These are phyloP conservation scores for Leishmania guyanensis DNA, from an alignment of 208 protist species.

Conservation along the genomic window DNA sequence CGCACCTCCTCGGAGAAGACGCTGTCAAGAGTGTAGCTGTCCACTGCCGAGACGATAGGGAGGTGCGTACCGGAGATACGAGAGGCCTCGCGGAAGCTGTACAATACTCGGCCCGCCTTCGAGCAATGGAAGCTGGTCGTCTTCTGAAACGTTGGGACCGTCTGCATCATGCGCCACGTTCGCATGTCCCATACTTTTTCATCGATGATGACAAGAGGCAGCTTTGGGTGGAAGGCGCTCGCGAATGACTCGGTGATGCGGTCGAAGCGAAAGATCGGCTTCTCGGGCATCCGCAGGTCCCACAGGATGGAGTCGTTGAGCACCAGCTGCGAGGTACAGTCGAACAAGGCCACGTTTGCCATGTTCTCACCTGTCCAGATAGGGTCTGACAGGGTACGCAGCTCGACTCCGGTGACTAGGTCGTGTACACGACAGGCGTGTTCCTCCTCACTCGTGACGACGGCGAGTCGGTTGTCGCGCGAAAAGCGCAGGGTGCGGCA, in stretches of 20 bases:
- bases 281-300: slow-evolving; percentile 71
- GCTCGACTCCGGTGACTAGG: slow-evolving; percentile 49
- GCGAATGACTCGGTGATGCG: slow-evolving; percentile 84
- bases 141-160: slow-evolving; percentile 70
- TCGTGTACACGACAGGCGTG: slow-evolving; percentile 74
- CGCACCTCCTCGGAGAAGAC: slow-evolving; percentile 81
- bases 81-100: slow-evolving; percentile 77
- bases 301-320: slow-evolving; percentile 87
- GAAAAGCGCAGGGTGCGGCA: slow-evolving; percentile 73
- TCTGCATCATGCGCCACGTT: slow-evolving; percentile 71
- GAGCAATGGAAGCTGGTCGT: slow-evolving; percentile 76
- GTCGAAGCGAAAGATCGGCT: slow-evolving; percentile 85
- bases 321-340: slow-evolving; percentile 70
- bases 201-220: slow-evolving; percentile 80
- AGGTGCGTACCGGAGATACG: slow-evolving; percentile 32
- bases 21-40: slow-evolving; percentile 77
- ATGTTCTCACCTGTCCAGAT: slow-evolving; percentile 74
- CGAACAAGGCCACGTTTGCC: slow-evolving; percentile 80
- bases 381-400: slow-evolving; percentile 68
- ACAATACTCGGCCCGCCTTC: slow-evolving; percentile 54
- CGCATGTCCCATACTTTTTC: slow-evolving; percentile 89
- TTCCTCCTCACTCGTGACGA: slow-evolving; percentile 67
- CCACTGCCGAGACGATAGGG: slow-evolving; percentile 75
- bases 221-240: slow-evolving; percentile 77
- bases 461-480: slow-evolving; percentile 53